A percentile compares a stretch with the other conserved stretches of the same genome.
Evolutionary conservation across 306 rosid species (phyloP).

Genomic region (Macrotyloma uniflorum): DNA sequence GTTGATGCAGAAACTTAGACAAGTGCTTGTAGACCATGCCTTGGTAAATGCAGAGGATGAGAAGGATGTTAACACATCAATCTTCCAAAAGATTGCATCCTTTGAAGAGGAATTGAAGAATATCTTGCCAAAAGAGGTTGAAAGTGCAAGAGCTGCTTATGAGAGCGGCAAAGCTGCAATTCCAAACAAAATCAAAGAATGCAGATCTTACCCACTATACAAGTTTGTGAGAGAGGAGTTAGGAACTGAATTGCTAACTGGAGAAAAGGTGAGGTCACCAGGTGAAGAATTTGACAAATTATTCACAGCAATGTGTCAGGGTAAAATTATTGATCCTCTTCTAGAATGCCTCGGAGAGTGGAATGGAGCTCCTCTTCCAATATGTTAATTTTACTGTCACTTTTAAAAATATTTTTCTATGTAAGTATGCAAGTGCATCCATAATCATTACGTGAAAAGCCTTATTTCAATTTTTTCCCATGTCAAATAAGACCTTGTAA

Average conservation of each 20-base stretch:
- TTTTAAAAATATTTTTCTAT: background rate
- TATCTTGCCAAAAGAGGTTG: constrained; percentile 78
- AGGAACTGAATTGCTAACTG: constrained; percentile 56
- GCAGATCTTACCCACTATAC: constrained; percentile 88
- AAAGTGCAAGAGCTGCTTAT: constrained; percentile 56
- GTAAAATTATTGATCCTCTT: constrained; percentile 79
- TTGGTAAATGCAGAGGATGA: constrained; percentile 60
- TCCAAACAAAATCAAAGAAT: constrained; percentile 65
- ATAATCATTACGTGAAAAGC: background rate
- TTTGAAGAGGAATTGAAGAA: constrained; percentile 74
- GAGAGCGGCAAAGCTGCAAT: constrained; percentile 61
- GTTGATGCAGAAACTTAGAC: constrained; percentile 73
- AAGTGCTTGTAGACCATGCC: constrained; percentile 79
- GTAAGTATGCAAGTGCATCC: constrained; percentile 15
- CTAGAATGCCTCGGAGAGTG: constrained; percentile 71
- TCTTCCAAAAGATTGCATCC: constrained; percentile 76
- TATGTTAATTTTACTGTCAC: constrained; percentile 44
- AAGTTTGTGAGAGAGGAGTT: constrained; percentile 77
- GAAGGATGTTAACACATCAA: constrained; percentile 67
- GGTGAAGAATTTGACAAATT: constrained; percentile 84
- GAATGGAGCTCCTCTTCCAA: constrained; percentile 88
- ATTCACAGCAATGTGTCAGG: constrained; percentile 71
- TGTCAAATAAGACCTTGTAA: constrained; percentile 25
- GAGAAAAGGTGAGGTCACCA: constrained; percentile 71
- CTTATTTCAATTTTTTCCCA: background rate